Evolutionary conservation across 2,329 filamentous ascomycete genomes (phyloP).

Genomic region (Arthrobotrys conoides): DNA sequence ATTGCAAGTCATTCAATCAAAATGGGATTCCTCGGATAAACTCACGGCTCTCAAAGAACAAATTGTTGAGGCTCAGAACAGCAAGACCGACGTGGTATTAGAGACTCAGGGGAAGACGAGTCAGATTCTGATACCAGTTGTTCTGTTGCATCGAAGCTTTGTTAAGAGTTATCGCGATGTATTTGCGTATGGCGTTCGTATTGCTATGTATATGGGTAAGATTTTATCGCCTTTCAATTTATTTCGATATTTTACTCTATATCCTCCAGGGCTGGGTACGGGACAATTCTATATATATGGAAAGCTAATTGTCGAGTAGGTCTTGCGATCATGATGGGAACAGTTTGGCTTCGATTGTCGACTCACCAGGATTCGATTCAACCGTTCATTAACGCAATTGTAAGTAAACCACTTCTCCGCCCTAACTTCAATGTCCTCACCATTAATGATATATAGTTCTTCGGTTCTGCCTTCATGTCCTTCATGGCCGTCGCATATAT

Average conservation of each 20-base stretch:
- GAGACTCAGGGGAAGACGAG: slow-evolving; percentile 67
- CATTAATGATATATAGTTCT: slow-evolving; percentile 70
- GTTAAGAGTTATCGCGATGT: slow-evolving; percentile 89
- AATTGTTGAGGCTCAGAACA: slow-evolving; percentile 64
- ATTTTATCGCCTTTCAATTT: slow-evolving; percentile 45
- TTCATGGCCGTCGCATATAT: slow-evolving; percentile 90
- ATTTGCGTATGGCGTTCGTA: slow-evolving; percentile 84
- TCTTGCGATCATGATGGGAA: slow-evolving; percentile 88
- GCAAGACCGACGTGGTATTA: slow-evolving; percentile 63
- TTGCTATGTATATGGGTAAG: slow-evolving; percentile 82
- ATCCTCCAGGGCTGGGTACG: too few relatives aligned
- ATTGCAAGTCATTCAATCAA: slow-evolving; percentile 67
- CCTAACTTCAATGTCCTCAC: background rate
- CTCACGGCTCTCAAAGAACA: slow-evolving; percentile 62
- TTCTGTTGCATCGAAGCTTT: slow-evolving; percentile 82
- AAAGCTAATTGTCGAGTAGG: slow-evolving; percentile 65
- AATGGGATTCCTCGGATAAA: slow-evolving; percentile 66
- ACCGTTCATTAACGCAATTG: slow-evolving; percentile 83
- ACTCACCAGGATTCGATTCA: slow-evolving; percentile 81
- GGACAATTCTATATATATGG: slow-evolving; percentile 63
- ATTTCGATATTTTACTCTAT: too few relatives aligned
- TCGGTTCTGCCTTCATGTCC: slow-evolving; percentile 81
- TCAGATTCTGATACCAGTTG: slow-evolving; percentile 70
- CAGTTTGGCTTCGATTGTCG: slow-evolving; percentile 82
- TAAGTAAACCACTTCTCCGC: background rate